Evolutionary conservation across 176 grass and related monocot species (phyloP).

Genomic region (Puccinellia tenuiflora): DNA sequence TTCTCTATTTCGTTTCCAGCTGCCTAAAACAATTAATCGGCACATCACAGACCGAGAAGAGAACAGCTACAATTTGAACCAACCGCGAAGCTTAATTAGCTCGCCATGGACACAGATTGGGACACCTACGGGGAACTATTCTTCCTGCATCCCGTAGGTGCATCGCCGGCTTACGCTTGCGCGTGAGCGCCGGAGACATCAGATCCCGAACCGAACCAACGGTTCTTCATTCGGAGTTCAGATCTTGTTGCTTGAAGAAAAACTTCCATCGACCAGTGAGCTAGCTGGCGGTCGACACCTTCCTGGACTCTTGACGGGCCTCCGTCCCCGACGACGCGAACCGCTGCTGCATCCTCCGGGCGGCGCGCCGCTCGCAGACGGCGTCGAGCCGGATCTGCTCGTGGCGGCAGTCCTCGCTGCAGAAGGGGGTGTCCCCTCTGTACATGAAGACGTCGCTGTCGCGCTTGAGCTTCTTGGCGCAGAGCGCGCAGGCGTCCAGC

Average conservation of each 20-base stretch:
- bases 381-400: constrained; percentile 50
- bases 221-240: neutral
- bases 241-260: neutral
- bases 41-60: neutral
- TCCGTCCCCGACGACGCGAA: neutral
- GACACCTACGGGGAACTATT: neutral
- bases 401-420: constrained; percentile 56
- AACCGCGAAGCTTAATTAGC: neutral
- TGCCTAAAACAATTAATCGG: neutral
- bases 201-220: neutral
- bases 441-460: constrained; percentile 70
- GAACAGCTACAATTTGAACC: neutral
- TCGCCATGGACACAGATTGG: neutral
- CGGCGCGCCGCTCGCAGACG: neutral
- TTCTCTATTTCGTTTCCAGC: neutral
- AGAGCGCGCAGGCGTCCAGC: constrained; percentile 50
- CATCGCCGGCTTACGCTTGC: neutral
- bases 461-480: constrained; percentile 37
- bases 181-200: neutral
- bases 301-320: neutral
- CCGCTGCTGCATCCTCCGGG: neutral
- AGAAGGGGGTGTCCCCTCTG: constrained; percentile 64
- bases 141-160: neutral
- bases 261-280: neutral
- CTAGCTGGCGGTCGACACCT: neutral